phyloP scores from a whole-genome alignment of 2,329 filamentous ascomycete genomes.

The Akanthomyces dipterigenus region DNA sequence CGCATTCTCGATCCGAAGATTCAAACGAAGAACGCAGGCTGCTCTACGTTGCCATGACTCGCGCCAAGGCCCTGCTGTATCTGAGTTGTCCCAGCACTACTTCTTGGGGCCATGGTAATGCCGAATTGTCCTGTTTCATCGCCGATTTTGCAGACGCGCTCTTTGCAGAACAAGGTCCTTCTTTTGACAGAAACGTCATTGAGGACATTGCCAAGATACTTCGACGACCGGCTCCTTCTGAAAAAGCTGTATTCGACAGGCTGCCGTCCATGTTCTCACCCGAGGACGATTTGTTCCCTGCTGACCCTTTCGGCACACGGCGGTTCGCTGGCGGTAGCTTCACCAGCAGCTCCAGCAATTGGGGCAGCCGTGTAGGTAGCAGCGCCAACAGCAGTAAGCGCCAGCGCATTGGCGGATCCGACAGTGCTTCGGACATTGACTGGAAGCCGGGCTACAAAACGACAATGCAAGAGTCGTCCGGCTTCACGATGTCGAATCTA shows the following conservation, averaged over 20 bases:
- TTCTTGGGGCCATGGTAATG: constrained; percentile 50
- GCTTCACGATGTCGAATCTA: constrained; percentile 52
- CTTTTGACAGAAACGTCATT: constrained; percentile 56
- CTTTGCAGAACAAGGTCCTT: constrained; percentile 59
- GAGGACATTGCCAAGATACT: constrained; percentile 66
- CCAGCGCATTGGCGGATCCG: constrained; percentile 19
- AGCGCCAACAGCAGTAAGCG: constrained; percentile 22
- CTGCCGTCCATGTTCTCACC: constrained; percentile 47
- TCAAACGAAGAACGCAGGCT: constrained; percentile 79
- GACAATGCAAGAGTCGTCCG: constrained; percentile 53
- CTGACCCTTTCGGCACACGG: constrained; percentile 47
- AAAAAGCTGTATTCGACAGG: constrained; percentile 45
- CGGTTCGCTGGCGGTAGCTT: constrained; percentile 12
- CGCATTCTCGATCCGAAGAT: constrained; percentile 80
- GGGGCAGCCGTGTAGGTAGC: constrained; percentile 15
- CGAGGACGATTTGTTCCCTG: constrained; percentile 63
- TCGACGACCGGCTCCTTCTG: constrained; percentile 51
- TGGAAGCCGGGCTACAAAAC: constrained; percentile 45
- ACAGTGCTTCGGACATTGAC: constrained; percentile 19
- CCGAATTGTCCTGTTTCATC: constrained; percentile 67
- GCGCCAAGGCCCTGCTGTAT: constrained; percentile 80
- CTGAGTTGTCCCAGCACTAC: constrained; percentile 71
- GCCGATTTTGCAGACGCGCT: constrained; percentile 34
- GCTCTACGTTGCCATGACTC: constrained; percentile 94
- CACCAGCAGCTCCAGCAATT: constrained; percentile 23